A percentile compares a stretch with the other conserved stretches of the same genome.
Conservation (phyloP, 2,329 filamentous ascomycete species). For the Cladorrhinum sp. region DNA sequence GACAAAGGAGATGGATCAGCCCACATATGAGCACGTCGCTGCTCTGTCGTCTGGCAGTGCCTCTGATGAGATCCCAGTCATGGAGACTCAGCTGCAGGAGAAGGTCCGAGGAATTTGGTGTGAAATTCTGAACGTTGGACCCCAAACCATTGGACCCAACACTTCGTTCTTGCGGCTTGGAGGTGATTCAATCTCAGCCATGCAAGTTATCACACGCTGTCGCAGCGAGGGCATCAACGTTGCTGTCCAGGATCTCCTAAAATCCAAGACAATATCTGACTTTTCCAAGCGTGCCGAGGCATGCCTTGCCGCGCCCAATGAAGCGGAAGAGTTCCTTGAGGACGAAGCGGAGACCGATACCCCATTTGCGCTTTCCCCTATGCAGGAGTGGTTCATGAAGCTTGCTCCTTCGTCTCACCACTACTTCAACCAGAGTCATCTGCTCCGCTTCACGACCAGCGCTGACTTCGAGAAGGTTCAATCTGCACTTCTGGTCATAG, state of each 20-base stretch:
- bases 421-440: slow-evolving; percentile 27
- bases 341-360: slow-evolving; percentile 9
- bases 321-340: not conserved
- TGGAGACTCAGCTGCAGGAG: not conserved
- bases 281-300: slow-evolving; percentile 22
- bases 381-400: slow-evolving; percentile 23
- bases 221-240: slow-evolving; percentile 23
- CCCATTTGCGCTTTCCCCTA: slow-evolving; percentile 21
- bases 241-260: slow-evolving; percentile 25
- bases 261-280: slow-evolving; percentile 23
- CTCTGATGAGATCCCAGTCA: not conserved
- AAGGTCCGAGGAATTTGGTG: not conserved
- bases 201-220: slow-evolving; percentile 27
- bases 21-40: slow-evolving; percentile 6
- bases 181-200: slow-evolving; percentile 27
- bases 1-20: not conserved
- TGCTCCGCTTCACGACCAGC: slow-evolving; percentile 13
- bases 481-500: slow-evolving; percentile 19
- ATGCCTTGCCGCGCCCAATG: not conserved
- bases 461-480: slow-evolving; percentile 14
- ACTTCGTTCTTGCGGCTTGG: not conserved
- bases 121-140: not conserved
- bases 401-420: slow-evolving; percentile 11
- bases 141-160: not conserved
- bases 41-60: not conserved